Conservation (phyloP, 2,329 filamentous ascomycete genomes). For the Trichoderma arundinaceum region DNA sequence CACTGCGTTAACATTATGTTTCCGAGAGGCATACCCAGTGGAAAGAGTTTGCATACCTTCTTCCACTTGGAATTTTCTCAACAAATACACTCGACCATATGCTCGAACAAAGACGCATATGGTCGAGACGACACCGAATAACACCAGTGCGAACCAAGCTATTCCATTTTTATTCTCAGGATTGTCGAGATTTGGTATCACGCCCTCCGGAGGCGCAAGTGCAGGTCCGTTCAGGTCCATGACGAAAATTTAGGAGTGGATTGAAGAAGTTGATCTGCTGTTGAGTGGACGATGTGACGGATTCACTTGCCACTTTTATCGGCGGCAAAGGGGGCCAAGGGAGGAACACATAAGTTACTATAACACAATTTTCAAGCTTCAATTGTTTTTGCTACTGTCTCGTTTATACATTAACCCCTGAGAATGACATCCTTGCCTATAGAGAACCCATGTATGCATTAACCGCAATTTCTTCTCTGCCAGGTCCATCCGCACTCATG, state of each 20-base stretch:
- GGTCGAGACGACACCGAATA: neutral
- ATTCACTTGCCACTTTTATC: neutral
- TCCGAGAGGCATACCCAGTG: neutral
- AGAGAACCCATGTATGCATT: neutral
- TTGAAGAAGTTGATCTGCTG: neutral
- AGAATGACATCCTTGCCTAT: neutral
- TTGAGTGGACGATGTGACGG: neutral
- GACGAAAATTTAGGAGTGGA: neutral
- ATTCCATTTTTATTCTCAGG: neutral
- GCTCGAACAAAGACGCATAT: neutral
- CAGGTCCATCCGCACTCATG: neutral
- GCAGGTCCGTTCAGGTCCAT: slow-evolving; percentile 1
- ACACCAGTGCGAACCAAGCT: neutral
- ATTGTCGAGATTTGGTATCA: neutral
- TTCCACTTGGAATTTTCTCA: neutral
- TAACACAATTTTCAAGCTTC: neutral
- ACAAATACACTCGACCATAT: neutral
- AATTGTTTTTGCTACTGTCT: neutral
- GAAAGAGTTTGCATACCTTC: neutral
- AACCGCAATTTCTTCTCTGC: neutral
- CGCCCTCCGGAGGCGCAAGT: neutral
- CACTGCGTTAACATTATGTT: neutral
- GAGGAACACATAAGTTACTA: neutral
- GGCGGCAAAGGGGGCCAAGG: neutral
- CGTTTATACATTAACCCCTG: neutral